Evolutionary conservation across 2,329 filamentous ascomycete species (phyloP).

Genomic region (Venturia pyrina): DNA sequence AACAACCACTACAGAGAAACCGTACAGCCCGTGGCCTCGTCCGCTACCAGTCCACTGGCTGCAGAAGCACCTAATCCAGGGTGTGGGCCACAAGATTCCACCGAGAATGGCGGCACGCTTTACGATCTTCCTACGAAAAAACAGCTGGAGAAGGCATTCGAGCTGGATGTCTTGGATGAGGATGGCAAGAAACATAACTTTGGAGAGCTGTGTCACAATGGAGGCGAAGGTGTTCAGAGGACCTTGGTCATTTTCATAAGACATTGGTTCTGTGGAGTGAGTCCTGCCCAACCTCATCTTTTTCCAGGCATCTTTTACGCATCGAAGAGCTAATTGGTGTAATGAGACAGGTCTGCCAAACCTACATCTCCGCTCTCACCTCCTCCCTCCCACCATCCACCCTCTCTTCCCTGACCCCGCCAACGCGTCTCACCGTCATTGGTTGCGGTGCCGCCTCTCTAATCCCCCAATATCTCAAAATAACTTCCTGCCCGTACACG

Average conservation of each 20-base stretch:
- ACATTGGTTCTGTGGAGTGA: constrained; percentile 72
- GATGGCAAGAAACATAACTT: background rate
- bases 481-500: constrained; percentile 59
- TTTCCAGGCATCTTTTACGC: background rate
- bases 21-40: background rate
- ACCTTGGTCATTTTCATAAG: constrained; percentile 65
- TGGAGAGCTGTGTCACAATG: background rate
- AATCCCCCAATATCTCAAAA: constrained; percentile 55
- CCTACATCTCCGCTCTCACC: constrained; percentile 57
- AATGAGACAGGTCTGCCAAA: constrained; percentile 56
- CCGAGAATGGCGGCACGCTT: background rate
- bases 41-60: background rate
- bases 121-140: background rate
- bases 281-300: constrained; percentile 19
- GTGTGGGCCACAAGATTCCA: background rate
- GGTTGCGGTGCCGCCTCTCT: constrained; percentile 62
- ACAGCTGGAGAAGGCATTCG: background rate
- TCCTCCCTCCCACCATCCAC: constrained; percentile 40
- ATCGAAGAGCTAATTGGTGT: constrained; percentile 14
- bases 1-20: background rate
- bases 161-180: background rate
- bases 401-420: constrained; percentile 37
- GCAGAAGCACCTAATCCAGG: background rate
- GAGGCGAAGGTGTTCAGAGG: constrained; percentile 24
- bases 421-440: constrained; percentile 57